Conservation (phyloP, 2,329 filamentous ascomycete species). For the Knoxdaviesia proteae region DNA sequence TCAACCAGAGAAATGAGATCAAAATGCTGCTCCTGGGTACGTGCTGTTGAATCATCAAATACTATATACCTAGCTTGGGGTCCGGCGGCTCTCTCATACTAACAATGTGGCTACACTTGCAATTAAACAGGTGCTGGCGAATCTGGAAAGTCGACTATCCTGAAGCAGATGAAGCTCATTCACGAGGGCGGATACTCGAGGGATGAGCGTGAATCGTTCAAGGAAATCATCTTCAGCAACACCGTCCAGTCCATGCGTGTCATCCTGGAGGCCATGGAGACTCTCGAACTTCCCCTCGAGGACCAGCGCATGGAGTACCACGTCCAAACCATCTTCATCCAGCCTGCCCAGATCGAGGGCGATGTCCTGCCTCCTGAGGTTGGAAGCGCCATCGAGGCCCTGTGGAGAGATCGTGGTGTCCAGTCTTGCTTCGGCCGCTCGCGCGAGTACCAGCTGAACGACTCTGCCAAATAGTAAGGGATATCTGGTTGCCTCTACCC, state of each 20-base stretch:
- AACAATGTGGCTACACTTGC: not conserved
- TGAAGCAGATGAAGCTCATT: slow-evolving; percentile 99
- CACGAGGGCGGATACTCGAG: slow-evolving; percentile 97
- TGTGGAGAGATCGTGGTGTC: slow-evolving; percentile 86
- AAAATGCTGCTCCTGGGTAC: slow-evolving; percentile 97
- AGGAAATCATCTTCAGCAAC: slow-evolving; percentile 52
- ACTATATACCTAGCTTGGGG: not conserved
- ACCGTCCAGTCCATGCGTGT: slow-evolving; percentile 50
- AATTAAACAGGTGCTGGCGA: slow-evolving; percentile 65
- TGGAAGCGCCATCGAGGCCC: slow-evolving; percentile 72
- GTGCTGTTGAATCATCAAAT: slow-evolving; percentile 3
- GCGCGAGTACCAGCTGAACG: slow-evolving; percentile 88
- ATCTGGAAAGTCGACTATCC: slow-evolving; percentile 75
- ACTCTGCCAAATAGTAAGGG: slow-evolving; percentile 83
- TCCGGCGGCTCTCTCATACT: not conserved
- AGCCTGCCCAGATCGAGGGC: slow-evolving; percentile 88
- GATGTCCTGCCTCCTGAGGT: slow-evolving; percentile 89
- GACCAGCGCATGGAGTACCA: slow-evolving; percentile 91
- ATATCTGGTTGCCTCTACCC: not conserved
- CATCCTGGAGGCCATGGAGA: slow-evolving; percentile 49
- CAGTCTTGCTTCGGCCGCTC: slow-evolving; percentile 92
- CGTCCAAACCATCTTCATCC: slow-evolving; percentile 97
- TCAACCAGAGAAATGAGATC: slow-evolving; percentile 98
- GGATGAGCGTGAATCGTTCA: slow-evolving; percentile 54
- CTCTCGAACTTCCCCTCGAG: slow-evolving; percentile 59